Evolutionary conservation across 129 eudicot species (phyloP).

Genomic region (Helichrysum umbraculigerum): DNA sequence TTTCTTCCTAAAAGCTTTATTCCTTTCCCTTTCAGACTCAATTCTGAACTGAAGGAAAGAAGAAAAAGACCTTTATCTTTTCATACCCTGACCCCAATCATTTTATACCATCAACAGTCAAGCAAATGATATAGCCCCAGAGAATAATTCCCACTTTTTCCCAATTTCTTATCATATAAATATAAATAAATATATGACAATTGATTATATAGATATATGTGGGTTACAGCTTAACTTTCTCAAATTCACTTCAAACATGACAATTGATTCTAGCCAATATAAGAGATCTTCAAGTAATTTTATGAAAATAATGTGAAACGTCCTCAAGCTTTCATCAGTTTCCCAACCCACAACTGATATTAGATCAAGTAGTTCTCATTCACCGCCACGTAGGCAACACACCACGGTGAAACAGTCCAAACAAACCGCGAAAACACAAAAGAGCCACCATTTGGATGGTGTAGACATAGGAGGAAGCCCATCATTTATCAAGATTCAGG

Average conservation of each 20-base stretch:
- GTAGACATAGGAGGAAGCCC: slow-evolving; percentile 17
- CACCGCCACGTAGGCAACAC: slow-evolving; percentile 1
- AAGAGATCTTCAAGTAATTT: slow-evolving; percentile 22
- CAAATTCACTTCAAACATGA: slow-evolving; percentile 24
- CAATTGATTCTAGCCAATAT: slow-evolving; percentile 2
- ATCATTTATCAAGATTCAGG: slow-evolving; percentile 31
- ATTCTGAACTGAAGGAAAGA: slow-evolving; percentile 14
- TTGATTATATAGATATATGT: slow-evolving; percentile 13
- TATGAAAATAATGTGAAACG: slow-evolving; percentile 14
- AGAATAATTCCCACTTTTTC: too few relatives aligned
- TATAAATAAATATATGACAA: too few relatives aligned
- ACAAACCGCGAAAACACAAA: not conserved
- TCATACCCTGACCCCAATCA: too few relatives aligned
- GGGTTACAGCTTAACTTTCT: slow-evolving; percentile 4
- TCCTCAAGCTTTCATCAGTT: slow-evolving; percentile 23
- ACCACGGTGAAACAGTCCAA: not conserved
- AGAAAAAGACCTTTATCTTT: not conserved
- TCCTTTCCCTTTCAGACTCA: slow-evolving; percentile 13
- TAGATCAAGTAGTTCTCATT: slow-evolving; percentile 13
- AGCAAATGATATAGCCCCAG: too few relatives aligned
- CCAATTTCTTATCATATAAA: not conserved
- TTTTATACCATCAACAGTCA: too few relatives aligned
- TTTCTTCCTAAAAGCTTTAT: not conserved
- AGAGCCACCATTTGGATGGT: slow-evolving; percentile 5
- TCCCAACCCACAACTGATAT: not conserved